phyloP scores from a whole-genome alignment of 192 early-diverging fungal species.

The Linnemannia schmuckeri region DNA sequence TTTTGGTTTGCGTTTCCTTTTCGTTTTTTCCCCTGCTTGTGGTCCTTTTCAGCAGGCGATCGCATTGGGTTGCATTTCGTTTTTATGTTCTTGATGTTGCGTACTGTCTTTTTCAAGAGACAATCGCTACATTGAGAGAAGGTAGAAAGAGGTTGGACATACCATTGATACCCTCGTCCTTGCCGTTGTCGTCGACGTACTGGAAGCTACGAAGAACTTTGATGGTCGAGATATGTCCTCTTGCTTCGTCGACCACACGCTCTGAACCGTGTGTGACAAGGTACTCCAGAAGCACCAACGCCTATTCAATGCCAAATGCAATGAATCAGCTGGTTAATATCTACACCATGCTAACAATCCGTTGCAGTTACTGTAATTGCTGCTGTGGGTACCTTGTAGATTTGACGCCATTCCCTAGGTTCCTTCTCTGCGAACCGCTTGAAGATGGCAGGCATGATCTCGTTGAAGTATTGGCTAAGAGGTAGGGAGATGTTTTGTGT shows the following conservation, averaged over 20 bases:
- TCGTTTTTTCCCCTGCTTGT: neutral
- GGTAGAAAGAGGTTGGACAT: constrained; percentile 26
- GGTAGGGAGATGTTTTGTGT: neutral
- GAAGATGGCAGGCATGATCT: constrained; percentile 96
- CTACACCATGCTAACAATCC: too few relatives aligned
- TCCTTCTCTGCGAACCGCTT: constrained; percentile 88
- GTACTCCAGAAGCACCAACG: constrained; percentile 94
- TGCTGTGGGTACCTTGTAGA: constrained; percentile 85
- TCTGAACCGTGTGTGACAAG: constrained; percentile 96
- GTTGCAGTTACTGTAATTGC: neutral
- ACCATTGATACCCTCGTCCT: constrained; percentile 98
- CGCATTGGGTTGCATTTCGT: too few relatives aligned
- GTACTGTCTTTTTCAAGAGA: neutral
- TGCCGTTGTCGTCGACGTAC: constrained; percentile 92
- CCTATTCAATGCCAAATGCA: constrained; percentile 60
- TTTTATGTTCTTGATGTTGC: too few relatives aligned
- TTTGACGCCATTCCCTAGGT: constrained; percentile 89
- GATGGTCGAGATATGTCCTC: constrained; percentile 88
- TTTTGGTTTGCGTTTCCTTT: too few relatives aligned
- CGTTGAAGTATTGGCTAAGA: constrained; percentile 88
- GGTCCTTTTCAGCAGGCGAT: neutral
- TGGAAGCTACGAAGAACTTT: constrained; percentile 91
- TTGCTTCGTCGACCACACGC: constrained; percentile 90
- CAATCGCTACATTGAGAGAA: neutral
- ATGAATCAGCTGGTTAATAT: neutral